Conservation (phyloP, 768 basidiomycete species). For the Tubosaeta sp. region DNA sequence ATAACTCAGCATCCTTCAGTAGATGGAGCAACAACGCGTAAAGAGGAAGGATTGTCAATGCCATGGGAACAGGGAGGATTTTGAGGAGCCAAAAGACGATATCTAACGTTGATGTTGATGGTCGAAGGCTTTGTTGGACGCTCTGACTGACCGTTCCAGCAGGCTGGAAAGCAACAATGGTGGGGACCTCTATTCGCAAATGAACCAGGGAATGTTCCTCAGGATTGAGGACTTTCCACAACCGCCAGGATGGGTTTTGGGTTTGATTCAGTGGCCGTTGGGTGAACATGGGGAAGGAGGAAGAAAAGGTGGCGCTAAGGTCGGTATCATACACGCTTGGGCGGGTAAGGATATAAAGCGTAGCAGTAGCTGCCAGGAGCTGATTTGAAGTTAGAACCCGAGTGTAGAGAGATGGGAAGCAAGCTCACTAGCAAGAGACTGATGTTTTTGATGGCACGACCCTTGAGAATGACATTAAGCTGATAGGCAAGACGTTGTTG, state of each 20-base stretch:
- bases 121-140: constrained; percentile 35
- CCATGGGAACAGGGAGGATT: constrained; percentile 83
- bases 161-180: constrained; percentile 62
- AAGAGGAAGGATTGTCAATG: constrained; percentile 65
- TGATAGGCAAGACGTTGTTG: constrained; percentile 26
- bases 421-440: constrained; percentile 68
- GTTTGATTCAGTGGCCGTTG: constrained; percentile 28
- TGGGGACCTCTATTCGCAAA: constrained; percentile 76
- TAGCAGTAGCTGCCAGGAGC: constrained; percentile 74
- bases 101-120: constrained; percentile 47
- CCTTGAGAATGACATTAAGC: constrained; percentile 47
- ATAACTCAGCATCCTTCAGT: constrained; percentile 84
- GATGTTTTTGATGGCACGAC: constrained; percentile 71
- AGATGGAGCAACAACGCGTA: constrained; percentile 81
- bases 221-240: constrained; percentile 81
- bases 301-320: constrained; percentile 13
- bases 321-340: constrained; percentile 35
- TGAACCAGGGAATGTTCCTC: constrained; percentile 61
- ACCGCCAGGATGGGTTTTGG: constrained; percentile 53
- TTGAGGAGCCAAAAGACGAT: constrained; percentile 72
- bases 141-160: constrained; percentile 29
- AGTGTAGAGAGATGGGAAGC: background rate
- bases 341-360: constrained; percentile 70
- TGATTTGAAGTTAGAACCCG: constrained; percentile 26
- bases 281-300: constrained; percentile 32